A percentile compares a stretch with the other conserved stretches of the same genome.
Evolutionary conservation across 75 land plant species (phyloP).

Genomic region (Ceratopteris richardii): DNA sequence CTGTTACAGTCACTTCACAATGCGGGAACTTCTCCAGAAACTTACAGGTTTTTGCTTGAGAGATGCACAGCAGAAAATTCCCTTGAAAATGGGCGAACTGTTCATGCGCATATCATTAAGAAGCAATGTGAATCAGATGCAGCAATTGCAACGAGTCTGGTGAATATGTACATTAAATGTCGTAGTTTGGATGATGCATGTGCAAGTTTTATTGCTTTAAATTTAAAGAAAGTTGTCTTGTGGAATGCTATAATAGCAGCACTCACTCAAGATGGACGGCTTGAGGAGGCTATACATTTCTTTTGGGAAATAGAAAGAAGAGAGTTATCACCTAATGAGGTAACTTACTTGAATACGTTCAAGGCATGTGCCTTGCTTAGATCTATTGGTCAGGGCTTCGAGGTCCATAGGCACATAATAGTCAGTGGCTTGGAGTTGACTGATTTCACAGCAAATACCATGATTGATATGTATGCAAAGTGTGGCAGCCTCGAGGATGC

Average conservation of each 20-base stretch:
- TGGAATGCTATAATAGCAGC: constrained; percentile 61
- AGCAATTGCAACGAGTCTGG: constrained; percentile 41
- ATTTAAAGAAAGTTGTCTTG: constrained; percentile 35
- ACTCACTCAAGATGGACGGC: constrained; percentile 33
- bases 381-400: background rate
- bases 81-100: constrained; percentile 19
- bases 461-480: constrained; percentile 32
- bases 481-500: constrained; percentile 28
- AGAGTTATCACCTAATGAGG: constrained; percentile 11
- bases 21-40: too few species aligned
- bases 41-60: background rate
- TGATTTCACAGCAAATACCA: constrained; percentile 11
- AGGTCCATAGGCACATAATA: constrained; percentile 1
- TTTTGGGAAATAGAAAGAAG: constrained; percentile 36
- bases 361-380: constrained; percentile 8
- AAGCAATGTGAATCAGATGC: constrained; percentile 21
- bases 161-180: constrained; percentile 51
- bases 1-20: too few species aligned
- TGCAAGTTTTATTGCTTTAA: constrained; percentile 27
- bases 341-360: constrained; percentile 12
- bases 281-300: constrained; percentile 30
- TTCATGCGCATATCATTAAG: constrained; percentile 38
- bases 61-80: background rate
- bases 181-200: constrained; percentile 46
- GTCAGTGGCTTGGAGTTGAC: background rate